A percentile compares a stretch with the other conserved stretches of the same genome.
Conservation (phyloP, 345 rosid genomes). For the Eucalyptus dawsonii region DNA sequence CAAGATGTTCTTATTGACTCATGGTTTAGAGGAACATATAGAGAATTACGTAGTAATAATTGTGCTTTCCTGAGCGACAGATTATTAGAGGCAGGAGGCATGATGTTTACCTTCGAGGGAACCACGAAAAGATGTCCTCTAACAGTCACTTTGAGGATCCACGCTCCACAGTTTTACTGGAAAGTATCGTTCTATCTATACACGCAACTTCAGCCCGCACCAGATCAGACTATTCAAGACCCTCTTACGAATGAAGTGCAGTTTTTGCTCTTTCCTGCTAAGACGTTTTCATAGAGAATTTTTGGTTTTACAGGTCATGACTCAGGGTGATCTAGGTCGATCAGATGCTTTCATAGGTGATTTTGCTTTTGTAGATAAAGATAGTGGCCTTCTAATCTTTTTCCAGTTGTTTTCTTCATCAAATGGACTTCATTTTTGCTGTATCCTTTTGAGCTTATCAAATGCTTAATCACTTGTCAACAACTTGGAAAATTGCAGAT, state of each 20-base stretch:
- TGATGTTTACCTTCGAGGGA: slow-evolving; percentile 38
- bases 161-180: slow-evolving; percentile 82
- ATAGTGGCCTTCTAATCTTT: slow-evolving; percentile 56
- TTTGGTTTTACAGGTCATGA: slow-evolving; percentile 44
- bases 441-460: background rate
- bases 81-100: slow-evolving; percentile 79
- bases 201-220: background rate
- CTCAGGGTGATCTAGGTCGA: slow-evolving; percentile 81
- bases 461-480: background rate
- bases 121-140: slow-evolving; percentile 19
- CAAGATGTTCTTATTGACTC: background rate
- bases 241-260: background rate
- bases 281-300: background rate
- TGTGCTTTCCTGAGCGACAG: slow-evolving; percentile 1
- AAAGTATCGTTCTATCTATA: slow-evolving; percentile 25
- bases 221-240: background rate
- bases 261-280: background rate
- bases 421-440: background rate
- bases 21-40: background rate
- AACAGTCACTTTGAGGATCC: slow-evolving; percentile 44
- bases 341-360: slow-evolving; percentile 70
- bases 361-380: slow-evolving; percentile 23
- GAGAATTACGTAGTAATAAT: background rate
- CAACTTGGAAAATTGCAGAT: slow-evolving; percentile 14
- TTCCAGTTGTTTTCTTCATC: slow-evolving; percentile 30